A percentile compares a stretch with the other conserved stretches of the same genome.
These are phyloP conservation scores for Diplocarpon rosae DNA, from an alignment of 2,329 filamentous ascomycete species.

Conservation along the genomic window DNA sequence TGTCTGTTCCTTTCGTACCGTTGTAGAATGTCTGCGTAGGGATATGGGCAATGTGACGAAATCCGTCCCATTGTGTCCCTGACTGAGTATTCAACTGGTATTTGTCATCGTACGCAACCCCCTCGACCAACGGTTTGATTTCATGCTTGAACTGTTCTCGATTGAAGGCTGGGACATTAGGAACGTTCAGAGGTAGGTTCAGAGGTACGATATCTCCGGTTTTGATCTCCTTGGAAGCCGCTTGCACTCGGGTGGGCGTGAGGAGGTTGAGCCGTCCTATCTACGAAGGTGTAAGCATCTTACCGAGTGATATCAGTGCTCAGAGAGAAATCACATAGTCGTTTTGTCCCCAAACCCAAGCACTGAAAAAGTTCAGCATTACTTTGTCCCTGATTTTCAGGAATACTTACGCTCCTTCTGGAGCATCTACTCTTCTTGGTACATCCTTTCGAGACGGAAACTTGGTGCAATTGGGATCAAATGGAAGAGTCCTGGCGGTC, in stretches of 20 bases:
- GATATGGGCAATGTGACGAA: constrained; percentile 32
- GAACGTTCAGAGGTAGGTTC: constrained; percentile 21
- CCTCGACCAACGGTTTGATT: constrained; percentile 21
- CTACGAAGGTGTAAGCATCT: background rate
- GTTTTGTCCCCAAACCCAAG: constrained; percentile 26
- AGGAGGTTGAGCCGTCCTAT: constrained; percentile 36
- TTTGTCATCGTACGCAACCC: constrained; percentile 46
- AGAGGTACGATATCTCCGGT: constrained; percentile 31
- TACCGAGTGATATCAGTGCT: too few species aligned
- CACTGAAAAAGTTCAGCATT: constrained; percentile 11
- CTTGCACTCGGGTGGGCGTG: constrained; percentile 32
- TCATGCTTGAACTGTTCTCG: constrained; percentile 28
- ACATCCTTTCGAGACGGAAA: constrained; percentile 24
- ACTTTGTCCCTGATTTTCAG: background rate
- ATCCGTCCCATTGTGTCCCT: constrained; percentile 47
- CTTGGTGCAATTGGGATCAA: constrained; percentile 23
- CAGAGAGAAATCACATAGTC: constrained; percentile 17
- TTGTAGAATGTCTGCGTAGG: constrained; percentile 23
- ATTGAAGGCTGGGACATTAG: constrained; percentile 29
- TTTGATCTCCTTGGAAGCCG: constrained; percentile 32
- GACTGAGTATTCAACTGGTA: constrained; percentile 48
- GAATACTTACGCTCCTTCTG: constrained; percentile 21
- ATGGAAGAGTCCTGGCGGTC: constrained; percentile 22
- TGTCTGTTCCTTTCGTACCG: constrained; percentile 20
- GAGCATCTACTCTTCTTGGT: constrained; percentile 22